phyloP scores from a whole-genome alignment of 495 filamentous ascomycete genomes.

The Eremomyces bilateralis region DNA sequence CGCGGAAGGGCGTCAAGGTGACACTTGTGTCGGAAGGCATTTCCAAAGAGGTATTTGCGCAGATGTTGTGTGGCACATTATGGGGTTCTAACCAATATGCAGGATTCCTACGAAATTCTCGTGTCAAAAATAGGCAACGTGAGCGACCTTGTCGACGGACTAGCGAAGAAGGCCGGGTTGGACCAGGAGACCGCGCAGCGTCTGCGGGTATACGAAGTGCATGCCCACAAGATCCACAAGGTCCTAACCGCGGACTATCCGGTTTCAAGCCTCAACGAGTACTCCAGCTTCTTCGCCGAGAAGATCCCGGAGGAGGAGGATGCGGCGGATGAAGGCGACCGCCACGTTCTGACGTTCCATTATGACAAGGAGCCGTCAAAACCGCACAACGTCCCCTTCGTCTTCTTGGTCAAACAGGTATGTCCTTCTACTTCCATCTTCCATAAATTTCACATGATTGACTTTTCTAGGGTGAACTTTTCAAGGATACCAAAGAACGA shows the following conservation, averaged over 20 bases:
- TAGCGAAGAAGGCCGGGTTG: slow-evolving; percentile 63
- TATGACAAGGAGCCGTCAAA: slow-evolving; percentile 74
- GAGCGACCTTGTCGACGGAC: slow-evolving; percentile 44
- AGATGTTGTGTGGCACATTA: background rate
- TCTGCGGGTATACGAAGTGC: slow-evolving; percentile 58
- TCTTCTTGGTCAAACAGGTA: slow-evolving; percentile 69
- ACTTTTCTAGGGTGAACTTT: slow-evolving; percentile 48
- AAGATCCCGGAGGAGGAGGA: slow-evolving; percentile 40
- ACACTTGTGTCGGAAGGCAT: slow-evolving; percentile 77
- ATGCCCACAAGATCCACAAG: slow-evolving; percentile 57
- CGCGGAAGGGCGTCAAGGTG: slow-evolving; percentile 63
- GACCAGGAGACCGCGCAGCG: slow-evolving; percentile 40
- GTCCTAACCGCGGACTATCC: slow-evolving; percentile 39
- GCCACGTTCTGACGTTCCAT: slow-evolving; percentile 59
- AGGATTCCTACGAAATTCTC: slow-evolving; percentile 59
- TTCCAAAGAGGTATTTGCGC: slow-evolving; percentile 47
- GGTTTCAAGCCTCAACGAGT: slow-evolving; percentile 66
- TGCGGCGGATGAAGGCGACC: slow-evolving; percentile 32
- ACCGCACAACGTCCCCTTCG: slow-evolving; percentile 69
- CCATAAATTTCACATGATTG: slow-evolving; percentile 2
- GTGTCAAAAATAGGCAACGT: slow-evolving; percentile 65
- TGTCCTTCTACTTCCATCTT: slow-evolving; percentile 15
- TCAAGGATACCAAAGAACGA: slow-evolving; percentile 77
- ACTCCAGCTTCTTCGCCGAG: slow-evolving; percentile 54
- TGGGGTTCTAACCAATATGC: slow-evolving; percentile 9